Conservation (phyloP, 2,329 filamentous ascomycete genomes). For the Pseudogymnoascus sp. region DNA sequence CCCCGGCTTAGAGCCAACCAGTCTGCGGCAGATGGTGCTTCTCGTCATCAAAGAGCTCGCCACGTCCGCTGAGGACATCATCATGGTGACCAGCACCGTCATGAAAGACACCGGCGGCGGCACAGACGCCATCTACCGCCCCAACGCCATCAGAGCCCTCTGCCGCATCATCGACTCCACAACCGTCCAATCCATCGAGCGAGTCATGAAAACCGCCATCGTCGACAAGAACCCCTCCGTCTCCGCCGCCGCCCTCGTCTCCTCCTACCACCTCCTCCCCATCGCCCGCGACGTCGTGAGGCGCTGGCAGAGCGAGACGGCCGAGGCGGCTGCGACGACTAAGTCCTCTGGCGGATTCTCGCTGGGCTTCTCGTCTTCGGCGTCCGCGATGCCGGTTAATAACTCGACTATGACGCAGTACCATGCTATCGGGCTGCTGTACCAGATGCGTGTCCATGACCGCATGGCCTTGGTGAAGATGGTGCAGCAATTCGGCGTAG, state of each 20-base stretch:
- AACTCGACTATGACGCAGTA: conserved; percentile 98
- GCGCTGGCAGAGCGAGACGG: conserved; percentile 97
- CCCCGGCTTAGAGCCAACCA: background rate
- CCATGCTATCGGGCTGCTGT: conserved; percentile 92
- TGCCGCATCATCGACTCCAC: conserved; percentile 96
- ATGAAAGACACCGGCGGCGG: conserved; percentile 99
- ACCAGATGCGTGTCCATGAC: conserved; percentile 96
- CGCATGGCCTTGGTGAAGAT: conserved; percentile 99
- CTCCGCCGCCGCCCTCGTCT: conserved; percentile 89
- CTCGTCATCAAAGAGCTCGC: conserved; percentile 96
- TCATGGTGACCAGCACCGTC: conserved; percentile 98
- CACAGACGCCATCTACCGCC: conserved; percentile 86
- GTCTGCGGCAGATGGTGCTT: conserved; percentile 97
- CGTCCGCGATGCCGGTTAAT: conserved; percentile 68
- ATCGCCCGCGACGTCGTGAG: conserved; percentile 92
- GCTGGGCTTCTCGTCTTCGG: conserved; percentile 80
- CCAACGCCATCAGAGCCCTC: conserved; percentile 90
- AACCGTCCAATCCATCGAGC: conserved; percentile 94
- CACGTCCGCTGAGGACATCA: conserved; percentile 92
- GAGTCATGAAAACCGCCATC: conserved; percentile 97
- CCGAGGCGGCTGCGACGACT: conserved; percentile 84
- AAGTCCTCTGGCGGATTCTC: conserved; percentile 89
- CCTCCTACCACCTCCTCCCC: conserved; percentile 93
- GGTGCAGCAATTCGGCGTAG: conserved; percentile 96
- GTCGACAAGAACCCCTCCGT: conserved; percentile 98